Evolutionary conservation across 371 early-diverging fungal genomes (phyloP).

Genomic region (Funneliformis caledonium): DNA sequence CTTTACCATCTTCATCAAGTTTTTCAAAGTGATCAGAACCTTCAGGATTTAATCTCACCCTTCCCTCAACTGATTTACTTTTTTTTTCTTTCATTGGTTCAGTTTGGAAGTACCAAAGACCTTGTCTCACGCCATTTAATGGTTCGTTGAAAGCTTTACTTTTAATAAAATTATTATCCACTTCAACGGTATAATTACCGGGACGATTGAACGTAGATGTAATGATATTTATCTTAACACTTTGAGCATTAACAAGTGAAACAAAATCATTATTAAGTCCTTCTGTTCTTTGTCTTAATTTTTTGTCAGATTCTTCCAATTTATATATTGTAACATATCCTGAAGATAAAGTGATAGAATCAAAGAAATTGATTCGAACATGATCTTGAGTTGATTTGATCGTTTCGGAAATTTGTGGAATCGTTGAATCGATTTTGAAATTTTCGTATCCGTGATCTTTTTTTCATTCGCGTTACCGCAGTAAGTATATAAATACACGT

Average conservation of each 20-base stretch:
- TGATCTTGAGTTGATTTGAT: background rate
- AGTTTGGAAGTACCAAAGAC: background rate
- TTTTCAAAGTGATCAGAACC: background rate
- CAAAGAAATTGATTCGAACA: too few species aligned
- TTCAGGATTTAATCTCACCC: background rate
- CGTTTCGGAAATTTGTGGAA: background rate
- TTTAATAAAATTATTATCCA: slow-evolving; percentile 4
- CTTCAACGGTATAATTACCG: background rate
- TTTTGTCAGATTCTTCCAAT: too few species aligned
- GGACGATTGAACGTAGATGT: background rate
- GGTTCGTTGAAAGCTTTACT: background rate
- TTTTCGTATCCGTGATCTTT: background rate
- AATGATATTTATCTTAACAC: too few species aligned
- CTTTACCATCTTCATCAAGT: background rate
- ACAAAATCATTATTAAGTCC: too few species aligned
- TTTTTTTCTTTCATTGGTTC: background rate
- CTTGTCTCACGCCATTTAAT: background rate
- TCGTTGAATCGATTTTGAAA: background rate
- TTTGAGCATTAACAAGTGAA: too few species aligned
- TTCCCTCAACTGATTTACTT: background rate
- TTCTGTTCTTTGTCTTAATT: too few species aligned
- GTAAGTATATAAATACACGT: too few species aligned
- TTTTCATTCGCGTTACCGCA: too few species aligned
- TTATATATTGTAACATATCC: too few species aligned
- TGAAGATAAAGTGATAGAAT: too few species aligned